Evolutionary conservation across 257 asterid species (phyloP), one percentile per base, ranked within the genome.

Genomic region (Gentiana straminea): DNA sequence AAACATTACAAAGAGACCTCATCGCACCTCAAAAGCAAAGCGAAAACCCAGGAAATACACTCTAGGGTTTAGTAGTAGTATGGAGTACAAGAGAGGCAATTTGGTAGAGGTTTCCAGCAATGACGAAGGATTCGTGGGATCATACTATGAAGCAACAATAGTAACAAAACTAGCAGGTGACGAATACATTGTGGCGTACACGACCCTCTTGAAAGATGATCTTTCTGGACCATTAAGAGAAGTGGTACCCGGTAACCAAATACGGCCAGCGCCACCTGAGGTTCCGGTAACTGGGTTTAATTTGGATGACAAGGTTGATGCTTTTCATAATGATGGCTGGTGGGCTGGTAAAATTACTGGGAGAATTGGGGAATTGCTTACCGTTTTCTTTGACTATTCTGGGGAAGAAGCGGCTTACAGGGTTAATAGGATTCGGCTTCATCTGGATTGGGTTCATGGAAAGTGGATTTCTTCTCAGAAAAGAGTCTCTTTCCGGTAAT

Each of bases 251-350:
- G 56, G 59, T 13, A 13, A 54, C 7, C 50, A 61, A 8, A 53
- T 73, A 57, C 66, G 78, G 38, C 78, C 72, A 1, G 15, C 33
- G 11, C 75, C 78, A 1, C 78, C 67, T 2, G 71, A n/a, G 53
- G n/a, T 39, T 62, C 24, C 33, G n/a, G 43, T 8, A 0, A 1
- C 11, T 9, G 48, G 13, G 37, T 73, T 63, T 47, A 12, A 35
- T 0, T 7, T 37, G 33, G 12, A 39, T 35, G 66, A 60, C 7
- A 5, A 34, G 45, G 65, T 73, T 8, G 72, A 73, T 50, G 78
- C 71, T 3, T 61, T 60, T 15, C 57, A 73, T 49, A 64, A 60
- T 1, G 78, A 64, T 49, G 75, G 78, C 7, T 73, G 72, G 78
- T 73, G 78, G 72, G 57, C 8, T 7, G 73, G 76, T 32, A 52